Evolutionary conservation across 257 asterid genomes (phyloP).

Genomic region (Euphrasia confusa): DNA sequence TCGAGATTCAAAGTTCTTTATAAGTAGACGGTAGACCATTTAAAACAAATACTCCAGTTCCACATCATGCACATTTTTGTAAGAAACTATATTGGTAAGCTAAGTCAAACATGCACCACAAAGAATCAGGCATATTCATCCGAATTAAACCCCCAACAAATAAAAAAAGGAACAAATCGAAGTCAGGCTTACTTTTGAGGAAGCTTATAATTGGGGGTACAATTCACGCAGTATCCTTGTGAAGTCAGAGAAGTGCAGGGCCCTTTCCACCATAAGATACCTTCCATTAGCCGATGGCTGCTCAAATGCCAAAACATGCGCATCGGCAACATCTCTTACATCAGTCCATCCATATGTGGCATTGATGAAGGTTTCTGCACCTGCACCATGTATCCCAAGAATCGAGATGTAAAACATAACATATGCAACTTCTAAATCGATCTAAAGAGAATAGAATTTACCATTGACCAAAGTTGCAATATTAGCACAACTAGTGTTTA

Average conservation of each 20-base stretch:
- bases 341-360: constrained; percentile 38
- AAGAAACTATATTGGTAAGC: too few species aligned
- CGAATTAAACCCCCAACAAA: not conserved
- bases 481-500: constrained; percentile 49
- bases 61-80: too few species aligned
- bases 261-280: constrained; percentile 39
- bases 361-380: constrained; percentile 43
- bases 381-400: constrained; percentile 29
- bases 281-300: constrained; percentile 49
- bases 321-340: constrained; percentile 48
- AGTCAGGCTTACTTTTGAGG: constrained; percentile 40
- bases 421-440: not conserved
- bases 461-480: constrained; percentile 45
- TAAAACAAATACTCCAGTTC: too few species aligned
- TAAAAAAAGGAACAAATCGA: not conserved
- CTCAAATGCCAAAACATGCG: constrained; percentile 50
- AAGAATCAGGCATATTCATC: not conserved
- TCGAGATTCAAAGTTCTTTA: too few species aligned
- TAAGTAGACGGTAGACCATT: too few species aligned
- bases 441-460: constrained; percentile 16
- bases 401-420: not conserved
- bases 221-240: constrained; percentile 35
- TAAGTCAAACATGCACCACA: not conserved
- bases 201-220: constrained; percentile 36
- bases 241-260: constrained; percentile 38